Conservation (phyloP, 805 yeast species). For the Zygosaccharomyces lentus region DNA sequence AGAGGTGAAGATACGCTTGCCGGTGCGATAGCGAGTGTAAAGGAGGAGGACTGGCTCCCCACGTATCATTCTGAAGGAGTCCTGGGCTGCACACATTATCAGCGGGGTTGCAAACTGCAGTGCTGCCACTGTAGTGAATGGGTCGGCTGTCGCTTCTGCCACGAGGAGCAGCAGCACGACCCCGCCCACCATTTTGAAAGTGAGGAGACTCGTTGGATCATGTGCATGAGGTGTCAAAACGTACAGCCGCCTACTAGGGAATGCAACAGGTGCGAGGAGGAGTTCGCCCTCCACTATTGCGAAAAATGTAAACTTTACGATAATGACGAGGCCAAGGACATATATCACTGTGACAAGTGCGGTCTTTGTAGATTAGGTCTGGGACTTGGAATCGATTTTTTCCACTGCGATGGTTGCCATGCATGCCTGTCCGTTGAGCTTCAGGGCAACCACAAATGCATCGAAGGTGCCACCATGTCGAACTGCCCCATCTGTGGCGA, state of each 20-base stretch:
- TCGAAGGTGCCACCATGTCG: slow-evolving; percentile 82
- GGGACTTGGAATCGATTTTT: slow-evolving; percentile 83
- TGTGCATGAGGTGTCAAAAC: slow-evolving; percentile 76
- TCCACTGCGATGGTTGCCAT: slow-evolving; percentile 86
- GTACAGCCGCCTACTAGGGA: slow-evolving; percentile 70
- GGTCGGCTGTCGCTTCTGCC: slow-evolving; percentile 83
- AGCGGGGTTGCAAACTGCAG: slow-evolving; percentile 75
- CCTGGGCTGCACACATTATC: slow-evolving; percentile 81
- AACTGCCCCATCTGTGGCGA: slow-evolving; percentile 93
- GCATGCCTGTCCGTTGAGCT: slow-evolving; percentile 82
- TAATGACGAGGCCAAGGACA: slow-evolving; percentile 71
- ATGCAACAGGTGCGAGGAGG: slow-evolving; percentile 63
- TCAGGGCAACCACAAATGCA: slow-evolving; percentile 73
- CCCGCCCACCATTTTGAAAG: slow-evolving; percentile 54
- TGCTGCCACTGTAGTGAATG: slow-evolving; percentile 72
- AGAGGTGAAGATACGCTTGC: slow-evolving; percentile 14
- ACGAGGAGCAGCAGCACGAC: slow-evolving; percentile 50
- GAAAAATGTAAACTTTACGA: slow-evolving; percentile 76
- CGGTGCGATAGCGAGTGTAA: slow-evolving; percentile 34
- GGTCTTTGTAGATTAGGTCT: slow-evolving; percentile 89
- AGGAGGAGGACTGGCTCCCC: slow-evolving; percentile 45
- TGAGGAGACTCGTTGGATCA: slow-evolving; percentile 56
- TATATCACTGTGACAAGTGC: slow-evolving; percentile 89
- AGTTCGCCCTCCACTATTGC: slow-evolving; percentile 76
- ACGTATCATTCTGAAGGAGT: slow-evolving; percentile 46